Percentiles rank a stretch among this genome's conserved stretches.
Conservation (phyloP, 2,329 filamentous ascomycete genomes). For the Trichoderma asperellum region DNA sequence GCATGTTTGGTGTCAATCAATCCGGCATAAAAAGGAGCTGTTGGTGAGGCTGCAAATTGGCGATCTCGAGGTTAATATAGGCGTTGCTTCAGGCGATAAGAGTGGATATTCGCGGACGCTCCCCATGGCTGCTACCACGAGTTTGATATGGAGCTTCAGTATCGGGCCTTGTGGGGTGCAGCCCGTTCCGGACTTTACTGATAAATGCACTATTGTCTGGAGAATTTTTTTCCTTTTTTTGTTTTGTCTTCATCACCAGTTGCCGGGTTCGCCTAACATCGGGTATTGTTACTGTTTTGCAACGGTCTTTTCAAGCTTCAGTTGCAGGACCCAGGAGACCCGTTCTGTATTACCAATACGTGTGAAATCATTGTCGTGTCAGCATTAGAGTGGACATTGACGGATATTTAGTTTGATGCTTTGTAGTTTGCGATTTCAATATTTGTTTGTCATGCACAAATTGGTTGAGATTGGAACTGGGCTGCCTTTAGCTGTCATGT, state of each 20-base stretch:
- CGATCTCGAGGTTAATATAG: neutral
- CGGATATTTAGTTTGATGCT: neutral
- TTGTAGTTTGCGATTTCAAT: neutral
- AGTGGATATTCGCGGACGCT: neutral
- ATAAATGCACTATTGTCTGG: neutral
- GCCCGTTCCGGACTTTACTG: neutral
- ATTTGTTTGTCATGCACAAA: neutral
- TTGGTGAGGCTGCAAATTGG: neutral
- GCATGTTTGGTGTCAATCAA: neutral
- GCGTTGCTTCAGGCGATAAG: neutral
- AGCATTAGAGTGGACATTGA: neutral
- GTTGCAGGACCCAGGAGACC: neutral
- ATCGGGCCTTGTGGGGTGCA: conserved; percentile 10
- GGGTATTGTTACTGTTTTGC: conserved; percentile 6
- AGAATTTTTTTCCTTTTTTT: neutral
- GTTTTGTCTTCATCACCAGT: neutral
- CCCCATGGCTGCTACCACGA: neutral
- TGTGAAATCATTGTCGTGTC: neutral
- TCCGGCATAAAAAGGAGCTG: neutral
- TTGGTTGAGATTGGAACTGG: neutral
- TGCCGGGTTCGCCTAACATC: conserved; percentile 13
- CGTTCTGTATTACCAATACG: conserved; percentile 16
- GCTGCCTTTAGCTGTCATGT: too few relatives aligned
- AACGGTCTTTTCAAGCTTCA: neutral
- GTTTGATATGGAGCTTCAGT: neutral